phyloP scores from a whole-genome alignment of 2,329 filamentous ascomycete genomes.

The Immersiporthe knoxdaviesiana region DNA sequence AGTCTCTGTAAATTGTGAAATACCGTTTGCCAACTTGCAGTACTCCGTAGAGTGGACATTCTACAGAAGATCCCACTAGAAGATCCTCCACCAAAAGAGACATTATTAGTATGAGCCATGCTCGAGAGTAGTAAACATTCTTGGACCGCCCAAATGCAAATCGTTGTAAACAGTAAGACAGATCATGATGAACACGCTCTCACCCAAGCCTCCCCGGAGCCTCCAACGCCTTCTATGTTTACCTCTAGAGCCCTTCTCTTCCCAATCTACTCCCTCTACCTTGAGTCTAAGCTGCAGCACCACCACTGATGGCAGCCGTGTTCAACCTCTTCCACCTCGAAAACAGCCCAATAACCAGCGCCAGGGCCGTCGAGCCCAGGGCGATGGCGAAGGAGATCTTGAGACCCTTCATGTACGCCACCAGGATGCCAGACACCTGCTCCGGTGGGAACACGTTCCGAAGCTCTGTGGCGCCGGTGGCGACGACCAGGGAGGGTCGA shows the following conservation, averaged over 20 bases:
- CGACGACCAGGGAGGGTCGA: slow-evolving; percentile 37
- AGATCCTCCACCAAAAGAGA: not conserved
- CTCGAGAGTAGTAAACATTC: not conserved
- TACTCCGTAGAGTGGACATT: not conserved
- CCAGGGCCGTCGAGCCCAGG: slow-evolving; percentile 9
- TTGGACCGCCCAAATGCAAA: not conserved
- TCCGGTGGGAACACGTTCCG: slow-evolving; percentile 48
- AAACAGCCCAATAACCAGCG: slow-evolving; percentile 11
- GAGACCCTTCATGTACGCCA: slow-evolving; percentile 53
- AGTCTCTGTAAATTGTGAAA: not conserved
- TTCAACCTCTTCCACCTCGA: slow-evolving; percentile 27
- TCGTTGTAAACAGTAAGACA: not conserved
- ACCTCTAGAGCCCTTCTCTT: not conserved
- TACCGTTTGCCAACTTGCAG: not conserved
- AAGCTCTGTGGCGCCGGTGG: slow-evolving; percentile 53
- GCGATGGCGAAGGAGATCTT: slow-evolving; percentile 24
- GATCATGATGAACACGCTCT: not conserved
- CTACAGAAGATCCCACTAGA: not conserved
- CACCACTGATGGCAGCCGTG: slow-evolving; percentile 18
- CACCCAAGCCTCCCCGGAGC: not conserved
- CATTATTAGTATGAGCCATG: not conserved
- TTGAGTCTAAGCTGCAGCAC: slow-evolving; percentile 2
- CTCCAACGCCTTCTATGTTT: not conserved
- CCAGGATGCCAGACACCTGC: slow-evolving; percentile 53
- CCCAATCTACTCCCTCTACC: too few species aligned